Percentiles rank a stretch among this genome's conserved stretches.
Conservation (phyloP, 2,329 filamentous ascomycete genomes). For the Cladophialophora psammophila region DNA sequence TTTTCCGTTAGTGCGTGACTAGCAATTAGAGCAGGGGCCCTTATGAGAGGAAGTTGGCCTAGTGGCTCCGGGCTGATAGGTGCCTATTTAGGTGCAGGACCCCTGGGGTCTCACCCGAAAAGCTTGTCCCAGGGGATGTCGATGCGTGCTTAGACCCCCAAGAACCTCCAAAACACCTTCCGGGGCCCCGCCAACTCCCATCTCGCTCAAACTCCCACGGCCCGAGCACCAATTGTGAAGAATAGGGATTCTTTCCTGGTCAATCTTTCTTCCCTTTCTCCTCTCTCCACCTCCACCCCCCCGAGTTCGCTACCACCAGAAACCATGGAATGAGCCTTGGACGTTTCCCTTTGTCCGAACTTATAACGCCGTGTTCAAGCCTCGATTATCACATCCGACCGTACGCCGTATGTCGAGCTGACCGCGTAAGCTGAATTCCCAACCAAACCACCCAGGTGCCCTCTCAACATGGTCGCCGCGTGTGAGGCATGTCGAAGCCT, state of each 20-base stretch:
- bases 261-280: background rate
- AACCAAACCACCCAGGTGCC: background rate
- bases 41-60: no score
- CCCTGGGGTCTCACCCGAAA: no score
- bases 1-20: no score
- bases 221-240: conserved; percentile 4
- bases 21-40: no score
- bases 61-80: no score
- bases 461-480: conserved; percentile 27
- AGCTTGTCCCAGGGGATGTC: no score
- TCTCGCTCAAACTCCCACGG: background rate
- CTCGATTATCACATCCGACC: no score
- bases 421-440: background rate
- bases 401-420: no score
- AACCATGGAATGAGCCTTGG: background rate
- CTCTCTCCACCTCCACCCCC: background rate
- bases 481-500: conserved; percentile 41
- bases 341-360: background rate
- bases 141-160: no score
- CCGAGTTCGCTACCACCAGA: background rate
- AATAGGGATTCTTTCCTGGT: background rate
- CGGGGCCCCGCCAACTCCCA: background rate
- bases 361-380: no score
- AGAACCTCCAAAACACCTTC: no score
- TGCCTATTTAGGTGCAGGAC: no score